A percentile compares a stretch with the other conserved stretches of the same genome.
These are phyloP conservation scores for Trichoderma erinaceum DNA, from an alignment of 495 filamentous ascomycete species.

Conservation along the genomic window DNA sequence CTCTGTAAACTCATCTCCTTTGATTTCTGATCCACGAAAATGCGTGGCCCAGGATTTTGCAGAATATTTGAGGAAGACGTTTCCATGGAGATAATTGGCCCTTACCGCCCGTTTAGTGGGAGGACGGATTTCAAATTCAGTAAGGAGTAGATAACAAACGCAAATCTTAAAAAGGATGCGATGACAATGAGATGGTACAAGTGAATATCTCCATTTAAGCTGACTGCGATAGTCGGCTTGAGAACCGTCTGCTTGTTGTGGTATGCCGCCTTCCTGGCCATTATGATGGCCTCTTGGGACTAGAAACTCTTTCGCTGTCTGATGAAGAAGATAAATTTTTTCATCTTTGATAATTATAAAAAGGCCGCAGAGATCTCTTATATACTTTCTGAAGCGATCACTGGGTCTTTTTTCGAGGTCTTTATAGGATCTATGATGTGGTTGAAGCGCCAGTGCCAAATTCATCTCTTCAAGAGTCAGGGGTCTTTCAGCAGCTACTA, in stretches of 20 bases:
- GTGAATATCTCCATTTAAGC: conserved; percentile 11
- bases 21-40: conserved; percentile 18
- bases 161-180: neutral
- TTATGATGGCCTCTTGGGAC: neutral
- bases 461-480: conserved; percentile 20
- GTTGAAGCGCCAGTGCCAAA: conserved; percentile 16
- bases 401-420: conserved; percentile 20
- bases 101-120: neutral
- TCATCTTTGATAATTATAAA: conserved; percentile 22
- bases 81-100: neutral
- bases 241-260: conserved; percentile 24
- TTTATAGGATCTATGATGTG: neutral
- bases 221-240: conserved; percentile 24
- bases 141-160: conserved; percentile 15
- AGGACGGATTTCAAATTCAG: neutral
- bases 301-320: conserved; percentile 29
- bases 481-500: conserved; percentile 21
- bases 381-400: conserved; percentile 15
- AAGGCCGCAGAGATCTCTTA: conserved; percentile 23
- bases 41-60: conserved; percentile 31
- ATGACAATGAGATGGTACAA: neutral
- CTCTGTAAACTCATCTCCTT: neutral
- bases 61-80: conserved; percentile 32
- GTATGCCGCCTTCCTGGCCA: conserved; percentile 13
- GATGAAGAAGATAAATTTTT: conserved; percentile 28